phyloP scores from a whole-genome alignment of 179 eudicot species.

The Nepenthes alata region DNA sequence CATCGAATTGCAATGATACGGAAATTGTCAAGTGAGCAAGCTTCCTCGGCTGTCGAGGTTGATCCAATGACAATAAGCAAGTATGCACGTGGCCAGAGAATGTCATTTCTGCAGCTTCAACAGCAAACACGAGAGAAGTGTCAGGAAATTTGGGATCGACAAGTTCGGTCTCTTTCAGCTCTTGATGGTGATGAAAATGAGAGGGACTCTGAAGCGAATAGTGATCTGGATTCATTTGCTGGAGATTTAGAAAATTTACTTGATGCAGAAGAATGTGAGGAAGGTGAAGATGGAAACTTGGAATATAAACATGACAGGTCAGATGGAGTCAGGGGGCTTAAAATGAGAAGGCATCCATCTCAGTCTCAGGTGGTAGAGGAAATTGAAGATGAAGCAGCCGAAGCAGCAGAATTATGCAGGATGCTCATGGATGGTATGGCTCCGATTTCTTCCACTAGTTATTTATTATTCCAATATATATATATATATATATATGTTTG shows the following conservation, averaged over 20 bases:
- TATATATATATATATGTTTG: neutral
- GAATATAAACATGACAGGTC: conserved; percentile 45
- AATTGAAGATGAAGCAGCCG: conserved; percentile 87
- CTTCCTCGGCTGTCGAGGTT: conserved; percentile 71
- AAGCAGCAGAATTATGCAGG: conserved; percentile 88
- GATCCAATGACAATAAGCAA: conserved; percentile 86
- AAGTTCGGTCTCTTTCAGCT: conserved; percentile 67
- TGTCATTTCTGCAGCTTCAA: conserved; percentile 98
- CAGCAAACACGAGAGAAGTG: conserved; percentile 96
- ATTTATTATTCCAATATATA: neutral
- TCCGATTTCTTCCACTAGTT: conserved; percentile 1
- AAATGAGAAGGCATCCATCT: conserved; percentile 77
- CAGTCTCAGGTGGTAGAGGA: conserved; percentile 75
- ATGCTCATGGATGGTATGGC: conserved; percentile 77
- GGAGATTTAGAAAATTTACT: conserved; percentile 95
- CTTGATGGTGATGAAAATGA: conserved; percentile 81
- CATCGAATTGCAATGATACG: conserved; percentile 95
- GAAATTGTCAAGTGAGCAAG: conserved; percentile 94
- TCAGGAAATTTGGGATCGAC: conserved; percentile 97
- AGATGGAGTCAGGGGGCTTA: conserved; percentile 82
- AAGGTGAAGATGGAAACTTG: conserved; percentile 51
- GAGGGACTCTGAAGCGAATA: conserved; percentile 83
- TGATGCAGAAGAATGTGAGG: conserved; percentile 91
- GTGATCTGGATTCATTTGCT: conserved; percentile 97
- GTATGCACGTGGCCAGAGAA: conserved; percentile 95